These are phyloP conservation scores for Aspergillus coremiiformis DNA, from an alignment of 495 filamentous ascomycete species.

Conservation along the genomic window DNA sequence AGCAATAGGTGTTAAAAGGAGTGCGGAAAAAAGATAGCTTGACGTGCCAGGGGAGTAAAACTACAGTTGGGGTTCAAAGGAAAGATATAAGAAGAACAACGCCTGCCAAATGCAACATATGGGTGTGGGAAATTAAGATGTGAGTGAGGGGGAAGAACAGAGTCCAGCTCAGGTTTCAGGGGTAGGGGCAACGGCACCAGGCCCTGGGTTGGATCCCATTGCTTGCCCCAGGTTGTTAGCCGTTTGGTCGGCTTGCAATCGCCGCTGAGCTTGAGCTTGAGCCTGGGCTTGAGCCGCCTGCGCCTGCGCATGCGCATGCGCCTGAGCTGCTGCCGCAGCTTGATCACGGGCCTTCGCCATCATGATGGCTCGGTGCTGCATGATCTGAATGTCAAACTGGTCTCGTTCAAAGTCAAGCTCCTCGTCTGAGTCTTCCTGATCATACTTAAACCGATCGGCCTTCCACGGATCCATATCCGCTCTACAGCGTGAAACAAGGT, in stretches of 20 bases:
- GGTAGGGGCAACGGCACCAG: slow-evolving; percentile 24
- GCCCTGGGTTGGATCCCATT: slow-evolving; percentile 29
- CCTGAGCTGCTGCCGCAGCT: slow-evolving; percentile 37
- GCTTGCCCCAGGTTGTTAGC: slow-evolving; percentile 29
- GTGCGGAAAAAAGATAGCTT: slow-evolving; percentile 17
- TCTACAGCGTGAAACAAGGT: slow-evolving; percentile 42
- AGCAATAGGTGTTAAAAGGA: slow-evolving; percentile 7
- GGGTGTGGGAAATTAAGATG: slow-evolving; percentile 6
- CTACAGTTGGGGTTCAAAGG: slow-evolving; percentile 26
- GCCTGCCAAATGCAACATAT: slow-evolving; percentile 37
- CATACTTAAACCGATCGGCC: slow-evolving; percentile 76
- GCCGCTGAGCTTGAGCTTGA: slow-evolving; percentile 26
- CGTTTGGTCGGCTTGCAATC: slow-evolving; percentile 35
- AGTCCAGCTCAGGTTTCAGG: slow-evolving; percentile 31
- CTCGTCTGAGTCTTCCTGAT: slow-evolving; percentile 60
- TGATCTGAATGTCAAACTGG: slow-evolving; percentile 58
- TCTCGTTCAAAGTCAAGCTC: slow-evolving; percentile 66
- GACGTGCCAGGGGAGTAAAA: slow-evolving; percentile 28
- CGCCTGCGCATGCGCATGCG: slow-evolving; percentile 44
- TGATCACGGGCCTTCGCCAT: slow-evolving; percentile 45
- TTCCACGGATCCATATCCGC: slow-evolving; percentile 44
- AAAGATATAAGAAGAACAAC: slow-evolving; percentile 26
- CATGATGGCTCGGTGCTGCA: slow-evolving; percentile 67
- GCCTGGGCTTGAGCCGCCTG: slow-evolving; percentile 37
- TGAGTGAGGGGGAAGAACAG: slow-evolving; percentile 15